Evolutionary conservation across 2,329 filamentous ascomycete genomes (phyloP), one percentile per base, ranked within the genome.

Genomic region (Calonectria pauciramosa): DNA sequence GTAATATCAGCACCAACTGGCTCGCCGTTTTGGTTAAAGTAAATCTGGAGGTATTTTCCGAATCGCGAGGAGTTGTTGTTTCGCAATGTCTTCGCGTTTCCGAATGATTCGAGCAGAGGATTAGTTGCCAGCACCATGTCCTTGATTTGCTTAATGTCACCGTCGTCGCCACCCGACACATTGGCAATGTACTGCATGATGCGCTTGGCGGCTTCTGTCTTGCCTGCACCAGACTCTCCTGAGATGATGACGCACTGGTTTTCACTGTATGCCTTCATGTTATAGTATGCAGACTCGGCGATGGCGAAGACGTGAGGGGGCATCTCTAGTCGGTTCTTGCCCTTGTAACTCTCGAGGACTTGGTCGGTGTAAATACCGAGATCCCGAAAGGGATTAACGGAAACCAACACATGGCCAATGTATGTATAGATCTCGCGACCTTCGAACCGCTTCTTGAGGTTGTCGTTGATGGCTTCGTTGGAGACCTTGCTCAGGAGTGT

Each of bases 201-300:
- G 81, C 96, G 94, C 90, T 99, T 99, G 75, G 97, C 97, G 7
- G 97, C 97, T 86, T 99, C 97, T 18, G 97, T 99, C 90, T 99
- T 99, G 85, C 97, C 97, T 41, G 97, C 97, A 84, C 97, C 97
- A 3, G 97, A 99, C 87, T 99, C 97, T 84, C 97, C 97, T 6
- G 97, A 99, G 81, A 99, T 99, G 86, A 99, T 99, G 80, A 99
- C 96, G 87, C 97, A 99, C 86, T 99, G 97, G 88, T 99, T 99
- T 81, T 99, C 97, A 83, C 95, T 95, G 90, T 99, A 99, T 60
- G 96, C 96, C 86, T 99, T 99, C 97, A 99, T 99, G 89, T 99
- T 99, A 89, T 99, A 99, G 89, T 99, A 99, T 70, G 96, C 87
- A 10, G 96, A 94, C 87, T 99, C 97, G 83, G 97, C 97, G 82